Percentiles rank a stretch among this genome's conserved stretches.
These are phyloP conservation scores for Pseudogymnoascus pannorum DNA, from an alignment of 2,329 filamentous ascomycete species.

Conservation along the genomic window DNA sequence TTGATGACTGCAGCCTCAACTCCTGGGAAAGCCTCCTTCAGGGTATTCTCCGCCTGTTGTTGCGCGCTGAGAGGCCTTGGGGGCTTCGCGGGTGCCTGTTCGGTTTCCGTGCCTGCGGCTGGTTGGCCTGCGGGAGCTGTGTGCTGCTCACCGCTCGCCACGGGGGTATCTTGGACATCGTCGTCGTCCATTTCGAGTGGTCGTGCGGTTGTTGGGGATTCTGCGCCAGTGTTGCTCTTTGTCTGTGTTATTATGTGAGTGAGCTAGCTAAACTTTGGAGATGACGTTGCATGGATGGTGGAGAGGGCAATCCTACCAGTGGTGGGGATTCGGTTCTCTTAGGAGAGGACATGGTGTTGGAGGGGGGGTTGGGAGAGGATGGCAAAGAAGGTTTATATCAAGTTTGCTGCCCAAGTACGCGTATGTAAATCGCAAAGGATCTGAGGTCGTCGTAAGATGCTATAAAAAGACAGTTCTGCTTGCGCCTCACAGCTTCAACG, in stretches of 20 bases:
- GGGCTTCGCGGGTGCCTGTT: conserved; percentile 66
- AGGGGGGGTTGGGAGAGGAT: not conserved
- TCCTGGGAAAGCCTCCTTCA: conserved; percentile 87
- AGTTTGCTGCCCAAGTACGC: not conserved
- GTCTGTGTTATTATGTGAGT: conserved; percentile 27
- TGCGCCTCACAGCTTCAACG: not conserved
- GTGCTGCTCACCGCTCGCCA: conserved; percentile 33
- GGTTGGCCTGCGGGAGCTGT: conserved; percentile 30
- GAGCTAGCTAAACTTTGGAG: conserved; percentile 12
- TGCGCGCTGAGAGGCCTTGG: conserved; percentile 74
- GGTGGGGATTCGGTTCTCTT: conserved; percentile 11
- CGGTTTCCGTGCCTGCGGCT: conserved; percentile 39
- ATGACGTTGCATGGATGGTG: conserved; percentile 5
- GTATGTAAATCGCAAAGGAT: not conserved
- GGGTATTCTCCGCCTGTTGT: conserved; percentile 77
- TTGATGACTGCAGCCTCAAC: conserved; percentile 77
- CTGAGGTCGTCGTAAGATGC: conserved; percentile 4
- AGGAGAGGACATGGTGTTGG: conserved; percentile 6
- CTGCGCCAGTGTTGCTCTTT: conserved; percentile 42
- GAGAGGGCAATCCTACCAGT: not conserved
- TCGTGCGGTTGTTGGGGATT: conserved; percentile 58
- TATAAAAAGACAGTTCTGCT: not conserved
- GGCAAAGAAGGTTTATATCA: not conserved
- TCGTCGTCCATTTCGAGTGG: conserved; percentile 65
- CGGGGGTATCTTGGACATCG: conserved; percentile 53